Percentiles rank a stretch among this genome's conserved stretches.
phyloP scores from a whole-genome alignment of 1,284 basidiomycete genomes.

The Spongispora temasekensis region DNA sequence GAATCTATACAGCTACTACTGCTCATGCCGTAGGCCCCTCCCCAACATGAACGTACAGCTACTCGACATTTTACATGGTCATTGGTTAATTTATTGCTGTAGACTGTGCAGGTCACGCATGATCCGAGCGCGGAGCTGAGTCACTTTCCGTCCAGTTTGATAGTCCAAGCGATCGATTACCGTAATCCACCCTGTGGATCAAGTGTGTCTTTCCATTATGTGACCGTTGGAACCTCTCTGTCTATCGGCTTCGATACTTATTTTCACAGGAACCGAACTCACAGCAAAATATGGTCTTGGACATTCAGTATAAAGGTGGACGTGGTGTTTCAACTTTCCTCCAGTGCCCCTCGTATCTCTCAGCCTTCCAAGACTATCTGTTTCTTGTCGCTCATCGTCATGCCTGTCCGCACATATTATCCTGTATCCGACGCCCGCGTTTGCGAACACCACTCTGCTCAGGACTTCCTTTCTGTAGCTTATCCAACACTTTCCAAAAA shows the following conservation, averaged over 20 bases:
- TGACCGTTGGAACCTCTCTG: too few relatives aligned
- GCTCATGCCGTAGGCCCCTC: neutral
- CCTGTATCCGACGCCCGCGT: conserved; percentile 35
- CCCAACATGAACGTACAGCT: neutral
- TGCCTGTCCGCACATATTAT: conserved; percentile 30
- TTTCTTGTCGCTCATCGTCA: conserved; percentile 2
- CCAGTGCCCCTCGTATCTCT: conserved; percentile 18
- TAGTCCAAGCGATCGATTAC: conserved; percentile 1
- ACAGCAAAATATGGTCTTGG: conserved; percentile 18
- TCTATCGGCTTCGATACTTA: conserved; percentile 10
- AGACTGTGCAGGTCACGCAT: neutral
- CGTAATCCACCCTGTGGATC: conserved; percentile 24
- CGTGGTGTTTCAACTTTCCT: neutral
- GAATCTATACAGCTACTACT: neutral
- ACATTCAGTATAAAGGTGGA: conserved; percentile 13
- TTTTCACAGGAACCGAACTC: conserved; percentile 22
- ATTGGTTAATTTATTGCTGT: neutral
- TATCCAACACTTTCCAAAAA: conserved; percentile 45
- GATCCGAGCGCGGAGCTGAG: neutral
- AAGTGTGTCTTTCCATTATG: conserved; percentile 1
- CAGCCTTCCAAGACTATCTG: conserved; percentile 21
- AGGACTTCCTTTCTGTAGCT: conserved; percentile 44
- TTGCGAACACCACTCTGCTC: conserved; percentile 45
- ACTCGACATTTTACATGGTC: neutral
- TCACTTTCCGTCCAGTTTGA: neutral